Percentiles rank a stretch among this genome's conserved stretches.
Conservation (phyloP, 2,329 filamentous ascomycete genomes). For the Ascochyta pisi region DNA sequence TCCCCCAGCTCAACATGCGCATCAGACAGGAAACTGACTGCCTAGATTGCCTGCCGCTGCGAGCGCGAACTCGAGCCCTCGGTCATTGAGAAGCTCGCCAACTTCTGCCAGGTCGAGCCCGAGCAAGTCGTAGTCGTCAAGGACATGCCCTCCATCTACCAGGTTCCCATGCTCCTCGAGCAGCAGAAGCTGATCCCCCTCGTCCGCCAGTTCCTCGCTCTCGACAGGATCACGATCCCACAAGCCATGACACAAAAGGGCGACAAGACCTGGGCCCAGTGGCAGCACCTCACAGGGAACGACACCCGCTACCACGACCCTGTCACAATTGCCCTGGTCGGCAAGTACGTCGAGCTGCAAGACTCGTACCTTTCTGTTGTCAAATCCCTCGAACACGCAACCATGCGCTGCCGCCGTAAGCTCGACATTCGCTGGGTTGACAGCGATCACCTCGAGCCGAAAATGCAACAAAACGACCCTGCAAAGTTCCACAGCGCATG, state of each 20-base stretch:
- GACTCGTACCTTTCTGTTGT: constrained; percentile 86
- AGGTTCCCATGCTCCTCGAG: constrained; percentile 90
- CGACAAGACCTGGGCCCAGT: constrained; percentile 74
- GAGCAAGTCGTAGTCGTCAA: constrained; percentile 87
- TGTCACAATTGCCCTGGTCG: constrained; percentile 85
- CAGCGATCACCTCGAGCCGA: constrained; percentile 79
- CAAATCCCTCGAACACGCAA: constrained; percentile 88
- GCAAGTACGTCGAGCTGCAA: constrained; percentile 86
- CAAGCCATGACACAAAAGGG: constrained; percentile 68
- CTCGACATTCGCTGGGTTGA: constrained; percentile 86
- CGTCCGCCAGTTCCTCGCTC: constrained; percentile 69
- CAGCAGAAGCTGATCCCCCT: constrained; percentile 76
- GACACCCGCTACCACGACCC: constrained; percentile 71
- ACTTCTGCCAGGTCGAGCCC: constrained; percentile 84
- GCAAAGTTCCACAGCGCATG: constrained; percentile 84
- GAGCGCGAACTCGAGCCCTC: constrained; percentile 74
- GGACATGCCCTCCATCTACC: constrained; percentile 89
- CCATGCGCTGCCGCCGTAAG: constrained; percentile 83
- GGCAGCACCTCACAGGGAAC: constrained; percentile 73
- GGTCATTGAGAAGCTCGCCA: constrained; percentile 86
- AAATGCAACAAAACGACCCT: constrained; percentile 66
- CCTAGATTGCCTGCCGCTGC: constrained; percentile 89
- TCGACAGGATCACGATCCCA: constrained; percentile 65
- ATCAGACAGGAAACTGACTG: background rate
- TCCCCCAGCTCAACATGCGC: background rate